Evolutionary conservation across 192 early-diverging fungal genomes (phyloP), one percentile per base, ranked within the genome.

Genomic region (Phycomyces blakesleeanus): DNA sequence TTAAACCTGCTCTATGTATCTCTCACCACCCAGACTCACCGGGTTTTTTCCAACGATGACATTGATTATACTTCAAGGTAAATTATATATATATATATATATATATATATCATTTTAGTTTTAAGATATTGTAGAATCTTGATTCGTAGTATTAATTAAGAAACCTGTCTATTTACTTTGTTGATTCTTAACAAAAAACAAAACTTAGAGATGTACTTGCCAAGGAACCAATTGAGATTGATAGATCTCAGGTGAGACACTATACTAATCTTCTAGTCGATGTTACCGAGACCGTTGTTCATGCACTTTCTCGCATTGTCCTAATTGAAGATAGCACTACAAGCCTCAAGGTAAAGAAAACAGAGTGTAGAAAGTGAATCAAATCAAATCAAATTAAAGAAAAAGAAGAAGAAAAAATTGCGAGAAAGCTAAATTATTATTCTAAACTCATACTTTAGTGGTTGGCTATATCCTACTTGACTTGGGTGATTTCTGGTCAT

Each of bases 1-100:
- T 20, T 68, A 1, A 68, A 68, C 21, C 16, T 68, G 14, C 15
- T 61, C 16, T 68, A 68, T 62, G 67, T 68, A 12, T 42, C 51
- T 9, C 29, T 55, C 5, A 62, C 55, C 1, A 54, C 51, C 18
- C 60, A 61, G 34, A 38, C 44, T 12, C 67, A 68, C 14, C 40
- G 38, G 42, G 47, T 68, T 0, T 42, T 68, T 29, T 44, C 22
- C 15, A 16, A 58, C 12, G 41, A 62, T 7, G 29, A 7, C 7
- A 7, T 7, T 47, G 57, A 11, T 14, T 14, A 27, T 25, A 5
- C 9, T 42, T 6, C 18, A 59, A 6, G 40, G 47, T 20, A 47
- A 59, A n/a, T n/a, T n/a, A n/a, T n/a, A n/a, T n/a, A n/a, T n/a
- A n/a, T n/a, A n/a, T n/a, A n/a, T n/a, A n/a, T n/a, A n/a, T n/a